A percentile compares a stretch with the other conserved stretches of the same genome.
phyloP scores from a whole-genome alignment of 345 rosid species.

The Hibiscus tridactylites region DNA sequence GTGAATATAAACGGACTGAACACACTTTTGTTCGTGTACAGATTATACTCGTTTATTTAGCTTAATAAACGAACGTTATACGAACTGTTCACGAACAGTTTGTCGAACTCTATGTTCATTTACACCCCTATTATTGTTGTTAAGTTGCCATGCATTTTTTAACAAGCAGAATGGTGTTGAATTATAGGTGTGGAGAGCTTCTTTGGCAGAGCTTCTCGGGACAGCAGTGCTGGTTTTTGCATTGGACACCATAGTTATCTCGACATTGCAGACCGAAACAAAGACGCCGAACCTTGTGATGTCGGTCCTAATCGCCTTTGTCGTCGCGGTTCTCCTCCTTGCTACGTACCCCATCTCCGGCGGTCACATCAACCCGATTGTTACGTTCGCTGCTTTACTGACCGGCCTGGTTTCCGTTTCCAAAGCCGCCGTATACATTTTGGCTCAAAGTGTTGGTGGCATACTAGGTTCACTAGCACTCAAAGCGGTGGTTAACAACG shows the following conservation, averaged over 20 bases:
- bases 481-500: conserved; percentile 21
- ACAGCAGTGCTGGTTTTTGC: conserved; percentile 38
- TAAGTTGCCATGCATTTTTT: not conserved
- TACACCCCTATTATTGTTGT: not conserved
- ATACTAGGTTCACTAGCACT: conserved; percentile 21
- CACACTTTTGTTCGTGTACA: too few species aligned
- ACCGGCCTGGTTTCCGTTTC: conserved; percentile 31
- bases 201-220: conserved; percentile 38
- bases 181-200: conserved; percentile 50
- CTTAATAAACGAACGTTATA: too few species aligned
- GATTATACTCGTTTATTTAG: too few species aligned
- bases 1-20: too few species aligned
- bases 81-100: too few species aligned
- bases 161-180: not conserved
- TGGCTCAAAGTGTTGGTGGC: conserved; percentile 42
- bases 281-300: conserved; percentile 26
- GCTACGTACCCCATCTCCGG: conserved; percentile 41
- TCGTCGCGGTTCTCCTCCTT: conserved; percentile 28
- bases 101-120: too few species aligned
- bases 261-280: conserved; percentile 22
- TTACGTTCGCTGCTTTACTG: conserved; percentile 29
- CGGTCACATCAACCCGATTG: conserved; percentile 39
- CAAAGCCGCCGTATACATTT: conserved; percentile 25
- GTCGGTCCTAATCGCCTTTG: conserved; percentile 25
- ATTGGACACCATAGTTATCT: conserved; percentile 24